Evolutionary conservation across 2,329 filamentous ascomycete species (phyloP), one percentile per base, ranked within the genome.

Genomic region (Ophiobolus disseminans): DNA sequence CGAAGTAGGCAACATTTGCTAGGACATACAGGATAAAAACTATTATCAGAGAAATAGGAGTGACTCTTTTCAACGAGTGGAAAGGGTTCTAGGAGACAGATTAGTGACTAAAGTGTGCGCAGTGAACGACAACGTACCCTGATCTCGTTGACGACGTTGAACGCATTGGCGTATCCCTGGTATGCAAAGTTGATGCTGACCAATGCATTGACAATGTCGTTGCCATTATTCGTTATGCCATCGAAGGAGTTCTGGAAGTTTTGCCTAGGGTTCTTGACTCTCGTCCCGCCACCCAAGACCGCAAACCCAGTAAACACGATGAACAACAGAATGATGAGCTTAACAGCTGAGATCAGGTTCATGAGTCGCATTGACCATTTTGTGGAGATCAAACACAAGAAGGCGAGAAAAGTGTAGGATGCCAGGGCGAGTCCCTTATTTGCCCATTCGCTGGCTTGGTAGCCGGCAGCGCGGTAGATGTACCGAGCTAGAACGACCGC

Each of bases 291-390:
- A 6, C 64, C 66, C 13, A 70, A 50, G 5, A 68, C 62, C 2
- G 60, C 66, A 20, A 70, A 63, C 2, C 68, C 68, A 2, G 65
- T 63, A 19, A 66, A 58, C 10, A 61, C 58, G 16, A 71, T 66
- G 48, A 88, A 86, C n/a, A 87, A 53, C 2, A 89, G 72, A 0
- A 84, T 86, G 13, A 82, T 59, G 3, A 88, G 65, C 60, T 89
- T 89, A 28, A 88, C 58, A 2, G 53, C 50, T 7, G 62, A 61
- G n/a, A 69, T 68, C 9, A 66, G 16, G 31, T 68, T 69, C 55
- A 65, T 67, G 9, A 65, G 31, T 6, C 60, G 51, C n/a, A 68
- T 61, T 2, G 63, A 66, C 54, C 57, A 66, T 13, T 52, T 51
- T 1, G 60, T 69, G 3, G 64, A 63, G 3, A 65, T 26, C n/a